phyloP scores from a whole-genome alignment of 139 green algal species.

The Chlamydomonas urium region DNA sequence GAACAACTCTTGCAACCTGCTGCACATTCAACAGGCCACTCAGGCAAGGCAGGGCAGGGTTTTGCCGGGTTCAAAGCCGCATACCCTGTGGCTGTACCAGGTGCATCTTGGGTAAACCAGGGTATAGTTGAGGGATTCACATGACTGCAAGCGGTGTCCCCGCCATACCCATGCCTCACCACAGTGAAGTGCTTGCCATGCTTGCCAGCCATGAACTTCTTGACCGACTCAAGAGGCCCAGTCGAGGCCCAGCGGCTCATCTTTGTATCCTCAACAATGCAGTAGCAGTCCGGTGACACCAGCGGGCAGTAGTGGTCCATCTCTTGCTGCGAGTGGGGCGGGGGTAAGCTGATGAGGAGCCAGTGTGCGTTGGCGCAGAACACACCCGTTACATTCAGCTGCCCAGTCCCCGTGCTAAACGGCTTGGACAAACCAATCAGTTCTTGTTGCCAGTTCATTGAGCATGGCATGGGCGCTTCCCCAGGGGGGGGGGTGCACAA shows the following conservation, averaged over 20 bases:
- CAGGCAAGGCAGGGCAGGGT: too few relatives aligned
- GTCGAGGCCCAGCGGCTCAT: conserved; percentile 24
- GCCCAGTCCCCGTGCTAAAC: too few relatives aligned
- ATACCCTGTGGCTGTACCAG: too few relatives aligned
- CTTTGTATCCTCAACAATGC: conserved; percentile 49
- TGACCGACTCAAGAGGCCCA: conserved; percentile 8
- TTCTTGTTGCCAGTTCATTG: too few relatives aligned
- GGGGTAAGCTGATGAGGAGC: neutral
- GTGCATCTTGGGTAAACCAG: neutral
- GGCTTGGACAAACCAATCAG: too few relatives aligned
- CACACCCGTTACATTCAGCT: too few relatives aligned
- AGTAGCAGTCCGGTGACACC: conserved; percentile 37
- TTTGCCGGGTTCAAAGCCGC: too few relatives aligned
- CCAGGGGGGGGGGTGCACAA: too few relatives aligned
- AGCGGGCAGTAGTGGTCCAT: conserved; percentile 30
- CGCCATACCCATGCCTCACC: neutral
- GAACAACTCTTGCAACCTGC: too few relatives aligned
- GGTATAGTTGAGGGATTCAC: neutral
- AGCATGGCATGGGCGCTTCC: too few relatives aligned
- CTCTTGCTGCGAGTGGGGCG: conserved; percentile 14
- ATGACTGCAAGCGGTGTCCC: too few relatives aligned
- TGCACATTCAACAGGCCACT: too few relatives aligned
- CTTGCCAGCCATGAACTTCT: conserved; percentile 8
- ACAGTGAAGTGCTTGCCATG: neutral
- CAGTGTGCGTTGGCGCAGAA: neutral